Evolutionary conservation across 352 stramenopile species (phyloP).

Genomic region (Peronosclerospora sorghi): DNA sequence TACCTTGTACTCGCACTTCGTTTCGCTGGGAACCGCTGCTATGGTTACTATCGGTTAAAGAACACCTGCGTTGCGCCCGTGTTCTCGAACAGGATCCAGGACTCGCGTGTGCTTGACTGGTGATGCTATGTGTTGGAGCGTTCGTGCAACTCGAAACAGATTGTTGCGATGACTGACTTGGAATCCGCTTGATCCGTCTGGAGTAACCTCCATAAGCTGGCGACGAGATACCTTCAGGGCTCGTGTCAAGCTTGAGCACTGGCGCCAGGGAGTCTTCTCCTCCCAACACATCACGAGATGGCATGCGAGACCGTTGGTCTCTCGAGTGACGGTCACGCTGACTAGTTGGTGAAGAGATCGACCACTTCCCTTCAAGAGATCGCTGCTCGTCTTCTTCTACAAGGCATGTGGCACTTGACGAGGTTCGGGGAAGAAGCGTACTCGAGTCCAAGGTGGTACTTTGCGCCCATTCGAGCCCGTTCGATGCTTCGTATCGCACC

Average conservation of each 20-base stretch:
- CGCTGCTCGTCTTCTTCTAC: slow-evolving; percentile 5
- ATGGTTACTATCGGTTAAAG: slow-evolving; percentile 4
- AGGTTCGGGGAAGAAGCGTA: slow-evolving; percentile 5
- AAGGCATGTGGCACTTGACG: slow-evolving; percentile 9
- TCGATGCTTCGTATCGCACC: slow-evolving; percentile 5
- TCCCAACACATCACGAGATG: slow-evolving; percentile 9
- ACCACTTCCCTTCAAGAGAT: slow-evolving; percentile 12
- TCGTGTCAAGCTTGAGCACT: slow-evolving; percentile 12
- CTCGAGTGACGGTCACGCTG: slow-evolving; percentile 1
- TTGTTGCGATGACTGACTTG: slow-evolving; percentile 11
- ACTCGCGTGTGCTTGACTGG: slow-evolving; percentile 12
- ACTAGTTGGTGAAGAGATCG: slow-evolving; percentile 10
- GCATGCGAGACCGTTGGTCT: slow-evolving; percentile 3
- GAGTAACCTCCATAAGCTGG: slow-evolving; percentile 1
- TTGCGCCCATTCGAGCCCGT: slow-evolving; percentile 2
- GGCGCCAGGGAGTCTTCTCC: slow-evolving; percentile 9
- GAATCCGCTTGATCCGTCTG: slow-evolving; percentile 8
- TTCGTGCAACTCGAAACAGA: slow-evolving; percentile 3
- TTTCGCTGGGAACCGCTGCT: slow-evolving; percentile 3
- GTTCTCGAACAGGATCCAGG: slow-evolving; percentile 8
- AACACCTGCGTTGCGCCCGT: slow-evolving; percentile 7
- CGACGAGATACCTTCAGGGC: slow-evolving; percentile 13
- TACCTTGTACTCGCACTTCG: slow-evolving; percentile 12
- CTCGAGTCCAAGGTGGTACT: slow-evolving; percentile 2
- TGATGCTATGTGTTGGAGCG: slow-evolving; percentile 14